Percentiles rank a stretch among this genome's conserved stretches.
Conservation (phyloP, 2,329 filamentous ascomycete genomes). For the Arthrocladium fulminans region DNA sequence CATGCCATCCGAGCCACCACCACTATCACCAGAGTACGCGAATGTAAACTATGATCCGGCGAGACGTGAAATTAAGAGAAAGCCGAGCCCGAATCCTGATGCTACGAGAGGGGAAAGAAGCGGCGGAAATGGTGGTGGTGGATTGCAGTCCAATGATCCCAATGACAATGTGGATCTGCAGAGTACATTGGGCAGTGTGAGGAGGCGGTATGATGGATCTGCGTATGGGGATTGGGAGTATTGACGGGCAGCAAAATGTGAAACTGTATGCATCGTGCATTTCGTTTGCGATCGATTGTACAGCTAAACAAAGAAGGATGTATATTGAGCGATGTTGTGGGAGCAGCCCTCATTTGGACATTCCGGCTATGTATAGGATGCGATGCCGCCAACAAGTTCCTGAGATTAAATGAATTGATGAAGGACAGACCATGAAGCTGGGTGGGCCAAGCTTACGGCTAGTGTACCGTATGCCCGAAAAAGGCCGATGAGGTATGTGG, state of each 20-base stretch:
- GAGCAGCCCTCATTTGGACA: too few relatives aligned
- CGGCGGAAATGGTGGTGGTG: slow-evolving; percentile 15
- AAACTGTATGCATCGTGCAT: neutral
- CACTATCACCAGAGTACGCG: slow-evolving; percentile 3
- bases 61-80: slow-evolving; percentile 9
- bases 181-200: slow-evolving; percentile 22
- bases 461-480: too few relatives aligned
- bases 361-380: too few relatives aligned
- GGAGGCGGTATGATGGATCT: slow-evolving; percentile 26
- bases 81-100: slow-evolving; percentile 11
- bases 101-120: neutral
- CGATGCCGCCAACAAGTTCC: too few relatives aligned
- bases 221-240: slow-evolving; percentile 14
- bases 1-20: slow-evolving; percentile 1
- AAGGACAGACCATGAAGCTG: too few relatives aligned
- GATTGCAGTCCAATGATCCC: slow-evolving; percentile 17
- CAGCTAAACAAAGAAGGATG: too few relatives aligned
- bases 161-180: slow-evolving; percentile 19
- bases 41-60: neutral
- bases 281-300: too few relatives aligned
- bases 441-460: too few relatives aligned
- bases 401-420: too few relatives aligned
- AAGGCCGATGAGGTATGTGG: too few relatives aligned
- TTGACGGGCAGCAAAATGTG: neutral
- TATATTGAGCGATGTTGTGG: too few relatives aligned